Evolutionary conservation across 2,329 filamentous ascomycete genomes (phyloP), one percentile per base, ranked within the genome.

Genomic region (Sporothrix schenckii): DNA sequence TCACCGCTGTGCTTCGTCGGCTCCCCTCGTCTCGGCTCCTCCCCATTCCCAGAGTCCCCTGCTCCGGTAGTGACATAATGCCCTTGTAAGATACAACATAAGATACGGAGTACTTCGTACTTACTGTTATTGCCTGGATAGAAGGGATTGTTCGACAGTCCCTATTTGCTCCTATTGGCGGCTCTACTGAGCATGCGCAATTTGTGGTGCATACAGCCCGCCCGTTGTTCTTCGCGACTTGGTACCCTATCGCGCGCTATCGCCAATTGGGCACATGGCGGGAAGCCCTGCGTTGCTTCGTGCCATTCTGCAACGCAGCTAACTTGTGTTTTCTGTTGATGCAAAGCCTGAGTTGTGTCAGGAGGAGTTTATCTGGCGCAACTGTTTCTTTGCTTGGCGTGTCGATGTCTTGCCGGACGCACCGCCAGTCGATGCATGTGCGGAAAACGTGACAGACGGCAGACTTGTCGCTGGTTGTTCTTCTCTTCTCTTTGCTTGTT

Each of bases 191-290:
- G 34, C 30, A 50, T 49, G 50, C 39, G 65, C 53, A 68, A 68
- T 68, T 68, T 60, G 53, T 58, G n/a, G 66, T 67, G 65, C 65
- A 67, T 56, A 39, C 10, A 34, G 49, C 65, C 49, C 49, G 39
- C 53, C 54, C 44, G 67, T 52, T 69, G 47, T 69, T 69, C 13
- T 30, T 44, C 61, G 16, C 49, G 47, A 34, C 47, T 54, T 39
- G 67, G 68, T 69, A 65, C 68, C 49, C 67, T 69, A 50, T 69
- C 47, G 44, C 30, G 54, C 67, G 30, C 67, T 69, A 69, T 69
- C 54, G 67, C 54, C 41, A n/a, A 52, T 61, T 52, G 44, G 54
- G 67, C 54, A 19, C 34, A 34, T 61, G 54, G 67, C 54, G 39
- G 67, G 54, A 27, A 52, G 24, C 68, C 47, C 47, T n/a, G 27